phyloP scores from a whole-genome alignment of 164 flowering plant genomes.

The Houttuynia cordata region DNA sequence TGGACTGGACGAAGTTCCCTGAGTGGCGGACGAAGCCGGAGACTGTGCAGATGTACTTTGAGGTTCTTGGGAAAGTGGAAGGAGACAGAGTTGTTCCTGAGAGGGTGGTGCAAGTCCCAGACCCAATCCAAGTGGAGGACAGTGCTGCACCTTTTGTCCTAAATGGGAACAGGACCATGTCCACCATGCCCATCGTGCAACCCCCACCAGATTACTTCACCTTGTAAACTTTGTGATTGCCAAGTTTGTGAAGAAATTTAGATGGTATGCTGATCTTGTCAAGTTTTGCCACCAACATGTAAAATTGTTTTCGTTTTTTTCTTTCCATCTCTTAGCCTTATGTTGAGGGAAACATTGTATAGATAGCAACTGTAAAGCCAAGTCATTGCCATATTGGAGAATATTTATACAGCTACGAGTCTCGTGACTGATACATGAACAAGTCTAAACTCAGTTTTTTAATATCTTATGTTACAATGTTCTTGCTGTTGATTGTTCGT shows the following conservation, averaged over 20 bases:
- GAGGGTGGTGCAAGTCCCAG: constrained; percentile 44
- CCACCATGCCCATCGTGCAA: constrained; percentile 35
- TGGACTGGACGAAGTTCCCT: constrained; percentile 28
- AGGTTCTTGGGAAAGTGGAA: constrained; percentile 83
- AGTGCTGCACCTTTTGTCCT: constrained; percentile 36
- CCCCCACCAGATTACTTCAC: constrained; percentile 45
- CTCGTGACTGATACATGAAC: too few relatives aligned
- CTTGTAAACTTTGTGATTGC: constrained; percentile 17
- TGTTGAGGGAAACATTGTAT: too few relatives aligned
- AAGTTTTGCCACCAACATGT: too few relatives aligned
- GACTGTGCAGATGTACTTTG: constrained; percentile 63
- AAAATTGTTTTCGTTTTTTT: background rate
- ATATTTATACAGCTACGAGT: too few relatives aligned
- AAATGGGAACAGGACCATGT: constrained; percentile 45
- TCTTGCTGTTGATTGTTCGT: too few relatives aligned
- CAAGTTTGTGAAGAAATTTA: background rate
- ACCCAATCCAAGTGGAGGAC: constrained; percentile 54
- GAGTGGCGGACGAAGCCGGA: constrained; percentile 88
- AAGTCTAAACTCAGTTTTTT: too few relatives aligned
- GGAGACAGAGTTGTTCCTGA: constrained; percentile 72
- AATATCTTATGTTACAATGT: too few relatives aligned
- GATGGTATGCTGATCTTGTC: too few relatives aligned
- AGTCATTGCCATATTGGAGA: too few relatives aligned
- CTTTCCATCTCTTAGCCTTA: too few relatives aligned
- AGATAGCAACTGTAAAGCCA: too few relatives aligned